Percentiles rank a stretch among this genome's conserved stretches.
Conservation (phyloP, 2,329 filamentous ascomycete genomes). For the Plenodomus lindquistii region DNA sequence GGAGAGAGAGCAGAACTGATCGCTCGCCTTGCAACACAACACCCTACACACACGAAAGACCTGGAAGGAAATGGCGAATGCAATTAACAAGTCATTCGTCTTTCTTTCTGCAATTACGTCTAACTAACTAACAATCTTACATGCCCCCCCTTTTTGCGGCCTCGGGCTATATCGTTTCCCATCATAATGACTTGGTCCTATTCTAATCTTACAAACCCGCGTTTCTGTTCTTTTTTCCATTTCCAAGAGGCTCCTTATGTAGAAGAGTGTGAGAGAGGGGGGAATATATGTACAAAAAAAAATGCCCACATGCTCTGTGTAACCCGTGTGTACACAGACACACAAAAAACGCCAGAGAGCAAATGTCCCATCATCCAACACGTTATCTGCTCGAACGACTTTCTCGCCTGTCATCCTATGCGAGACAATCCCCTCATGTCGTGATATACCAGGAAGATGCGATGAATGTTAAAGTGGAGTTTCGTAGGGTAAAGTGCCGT, state of each 20-base stretch:
- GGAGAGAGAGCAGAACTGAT: background rate
- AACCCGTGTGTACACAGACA: constrained; percentile 16
- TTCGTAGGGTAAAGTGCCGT: too few relatives aligned
- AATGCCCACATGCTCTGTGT: background rate
- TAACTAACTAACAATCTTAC: background rate
- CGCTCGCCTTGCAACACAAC: too few relatives aligned
- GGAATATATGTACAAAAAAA: constrained; percentile 37
- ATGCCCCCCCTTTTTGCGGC: background rate
- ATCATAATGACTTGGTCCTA: constrained; percentile 3
- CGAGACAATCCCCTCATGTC: too few relatives aligned
- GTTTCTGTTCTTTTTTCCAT: constrained; percentile 11
- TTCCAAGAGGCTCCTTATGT: constrained; percentile 9
- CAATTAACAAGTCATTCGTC: constrained; percentile 7
- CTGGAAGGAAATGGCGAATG: too few relatives aligned
- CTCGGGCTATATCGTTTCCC: background rate
- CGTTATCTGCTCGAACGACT: too few relatives aligned
- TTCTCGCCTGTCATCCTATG: constrained; percentile 30
- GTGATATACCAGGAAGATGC: constrained; percentile 10
- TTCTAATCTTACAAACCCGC: background rate
- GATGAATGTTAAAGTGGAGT: background rate
- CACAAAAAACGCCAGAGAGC: constrained; percentile 22
- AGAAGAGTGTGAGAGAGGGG: constrained; percentile 33
- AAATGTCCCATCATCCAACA: constrained; percentile 19
- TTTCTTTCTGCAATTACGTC: constrained; percentile 1
- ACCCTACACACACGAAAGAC: too few relatives aligned